These are phyloP conservation scores for Candida koratica DNA, from an alignment of 805 yeast species.

Conservation along the genomic window DNA sequence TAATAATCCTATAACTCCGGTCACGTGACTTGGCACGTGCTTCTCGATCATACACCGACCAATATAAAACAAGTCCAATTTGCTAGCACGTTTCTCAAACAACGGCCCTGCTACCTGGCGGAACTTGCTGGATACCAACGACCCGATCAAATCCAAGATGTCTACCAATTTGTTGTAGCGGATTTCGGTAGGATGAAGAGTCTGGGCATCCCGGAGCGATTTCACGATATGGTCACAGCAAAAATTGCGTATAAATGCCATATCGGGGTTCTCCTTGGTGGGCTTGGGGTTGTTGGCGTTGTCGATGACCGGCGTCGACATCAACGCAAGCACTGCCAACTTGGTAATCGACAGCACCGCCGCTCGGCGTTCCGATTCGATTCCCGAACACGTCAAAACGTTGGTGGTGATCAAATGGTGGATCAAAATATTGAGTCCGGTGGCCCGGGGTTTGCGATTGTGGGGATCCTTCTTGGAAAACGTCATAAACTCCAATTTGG, in stretches of 20 bases:
- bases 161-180: slow-evolving; percentile 52
- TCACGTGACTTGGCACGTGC: slow-evolving; percentile 53
- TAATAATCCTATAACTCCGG: slow-evolving; percentile 56
- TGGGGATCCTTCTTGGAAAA: slow-evolving; percentile 54
- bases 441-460: slow-evolving; percentile 62
- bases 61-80: slow-evolving; percentile 59
- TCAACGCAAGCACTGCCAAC: slow-evolving; percentile 56
- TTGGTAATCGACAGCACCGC: slow-evolving; percentile 61
- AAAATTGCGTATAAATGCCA: slow-evolving; percentile 69
- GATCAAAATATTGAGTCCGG: slow-evolving; percentile 71
- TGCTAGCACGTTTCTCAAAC: slow-evolving; percentile 45
- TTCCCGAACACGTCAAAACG: slow-evolving; percentile 34
- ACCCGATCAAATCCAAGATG: slow-evolving; percentile 46
- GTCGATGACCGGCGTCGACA: slow-evolving; percentile 54
- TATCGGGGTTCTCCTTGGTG: slow-evolving; percentile 58
- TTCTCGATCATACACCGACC: slow-evolving; percentile 67
- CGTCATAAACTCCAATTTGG: slow-evolving; percentile 77
- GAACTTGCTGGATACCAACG: slow-evolving; percentile 41
- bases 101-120: slow-evolving; percentile 42
- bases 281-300: slow-evolving; percentile 44
- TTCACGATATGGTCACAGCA: slow-evolving; percentile 65
- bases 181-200: slow-evolving; percentile 6
- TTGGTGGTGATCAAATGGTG: slow-evolving; percentile 67
- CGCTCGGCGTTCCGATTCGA: slow-evolving; percentile 47
- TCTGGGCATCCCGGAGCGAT: slow-evolving; percentile 49